Base-by-base conservation (phyloP, 2,329 filamentous ascomycete genomes). In the Xylaria polymorpha region DNA sequence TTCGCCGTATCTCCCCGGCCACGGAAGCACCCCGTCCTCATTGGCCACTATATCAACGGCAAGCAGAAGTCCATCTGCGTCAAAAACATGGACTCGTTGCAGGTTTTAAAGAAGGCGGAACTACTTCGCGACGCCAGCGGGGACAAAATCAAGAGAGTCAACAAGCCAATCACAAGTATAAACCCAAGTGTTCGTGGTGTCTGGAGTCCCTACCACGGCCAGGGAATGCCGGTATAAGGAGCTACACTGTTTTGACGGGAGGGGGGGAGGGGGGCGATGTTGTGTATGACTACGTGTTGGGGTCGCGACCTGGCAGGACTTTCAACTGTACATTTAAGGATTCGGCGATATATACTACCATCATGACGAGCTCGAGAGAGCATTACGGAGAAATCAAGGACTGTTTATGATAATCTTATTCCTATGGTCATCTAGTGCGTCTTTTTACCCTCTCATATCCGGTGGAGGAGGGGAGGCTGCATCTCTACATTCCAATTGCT, bases 41-140 rank as follows among this genome's bases (percentile, higher is more conserved):
- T 91, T 76, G 96, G 94, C 67, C 88, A 93, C 81, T 99, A 97
- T 83, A 93, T 98, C 85, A 98, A 98, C 80, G 94, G 95, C 71
- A 87, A 90, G 35, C 87, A 92, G 71, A 96, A 96, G 81, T 88
- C 93, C 10, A 89, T 98, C 61, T 98, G 94, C 80, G 94, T 98
- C 66, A 89, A 92, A 75, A 98, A 97, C 77, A 81, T 98, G 78
- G 90, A 94, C 74, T 88, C 90, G 37, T 88, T 91, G 69, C 91
- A 97, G 80, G 91, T 99, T 44, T 79, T 94, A 64, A 86, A 93
- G 78, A 98, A 98, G 85, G 90, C 87, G 0, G 86, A 92, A 79
- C 80, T 94, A 69, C 79, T 96, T 75, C 86, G 92, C 68, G 89
- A 94, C 79, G 88, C 91, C 25, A 94, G 87, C 74, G 93, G 93